phyloP scores from a whole-genome alignment of 2,329 filamentous ascomycete genomes.

The Fusarium dimerum region DNA sequence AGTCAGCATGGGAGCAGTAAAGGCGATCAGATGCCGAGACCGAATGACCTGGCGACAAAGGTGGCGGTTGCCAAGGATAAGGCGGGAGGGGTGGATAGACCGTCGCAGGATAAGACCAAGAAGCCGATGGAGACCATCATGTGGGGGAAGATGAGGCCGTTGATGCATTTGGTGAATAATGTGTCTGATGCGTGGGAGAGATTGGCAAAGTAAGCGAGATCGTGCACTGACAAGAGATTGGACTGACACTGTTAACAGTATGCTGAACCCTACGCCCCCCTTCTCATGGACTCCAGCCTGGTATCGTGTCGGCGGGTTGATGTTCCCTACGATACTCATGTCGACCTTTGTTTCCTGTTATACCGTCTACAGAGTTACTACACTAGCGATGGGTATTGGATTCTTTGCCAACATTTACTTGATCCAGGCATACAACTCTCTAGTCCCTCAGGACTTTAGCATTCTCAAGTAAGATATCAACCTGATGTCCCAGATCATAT shows the following conservation, averaged over 20 bases:
- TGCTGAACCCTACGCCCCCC: slow-evolving; percentile 58
- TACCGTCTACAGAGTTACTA: neutral
- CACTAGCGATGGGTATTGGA: neutral
- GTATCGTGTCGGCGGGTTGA: neutral
- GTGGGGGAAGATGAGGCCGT: slow-evolving; percentile 70
- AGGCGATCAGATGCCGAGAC: neutral
- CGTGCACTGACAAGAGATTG: no score
- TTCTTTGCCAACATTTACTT: slow-evolving; percentile 5
- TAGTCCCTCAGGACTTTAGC: neutral
- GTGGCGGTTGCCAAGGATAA: slow-evolving; percentile 37
- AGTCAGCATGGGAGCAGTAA: slow-evolving; percentile 40
- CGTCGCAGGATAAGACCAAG: slow-evolving; percentile 70
- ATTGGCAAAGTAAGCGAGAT: slow-evolving; percentile 35
- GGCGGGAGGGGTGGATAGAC: slow-evolving; percentile 43
- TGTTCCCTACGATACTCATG: neutral
- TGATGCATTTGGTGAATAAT: slow-evolving; percentile 57
- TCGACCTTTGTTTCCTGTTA: neutral
- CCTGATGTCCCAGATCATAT: neutral
- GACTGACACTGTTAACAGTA: slow-evolving; percentile 20
- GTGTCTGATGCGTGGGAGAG: slow-evolving; percentile 45
- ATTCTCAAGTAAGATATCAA: slow-evolving; percentile 59
- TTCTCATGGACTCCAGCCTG: slow-evolving; percentile 61
- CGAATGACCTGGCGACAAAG: slow-evolving; percentile 44
- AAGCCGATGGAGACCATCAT: slow-evolving; percentile 73
- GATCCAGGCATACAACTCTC: neutral